These are phyloP conservation scores for Acer yangbiense DNA, from an alignment of 345 rosid genomes.

Conservation along the genomic window DNA sequence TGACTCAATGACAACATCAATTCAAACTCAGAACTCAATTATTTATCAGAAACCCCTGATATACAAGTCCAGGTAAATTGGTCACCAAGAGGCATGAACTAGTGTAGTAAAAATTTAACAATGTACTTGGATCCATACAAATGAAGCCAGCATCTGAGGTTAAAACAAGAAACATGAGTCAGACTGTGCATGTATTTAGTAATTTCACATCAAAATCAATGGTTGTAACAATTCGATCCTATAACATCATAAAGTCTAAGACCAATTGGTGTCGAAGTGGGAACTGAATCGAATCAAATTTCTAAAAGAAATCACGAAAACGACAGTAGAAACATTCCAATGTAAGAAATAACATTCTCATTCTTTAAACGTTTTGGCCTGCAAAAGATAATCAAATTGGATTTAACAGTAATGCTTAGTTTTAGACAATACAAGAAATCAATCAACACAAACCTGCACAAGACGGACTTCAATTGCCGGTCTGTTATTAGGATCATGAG, in stretches of 20 bases:
- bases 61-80: background rate
- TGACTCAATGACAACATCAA: background rate
- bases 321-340: background rate
- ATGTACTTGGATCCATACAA: background rate
- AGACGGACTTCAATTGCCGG: slow-evolving; percentile 63
- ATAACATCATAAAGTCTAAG: background rate
- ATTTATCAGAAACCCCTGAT: no score
- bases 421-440: slow-evolving; percentile 4
- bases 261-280: background rate
- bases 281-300: background rate
- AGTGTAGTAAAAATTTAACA: background rate
- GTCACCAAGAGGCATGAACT: background rate
- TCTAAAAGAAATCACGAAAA: background rate
- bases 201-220: background rate
- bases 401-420: background rate
- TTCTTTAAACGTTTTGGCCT: background rate
- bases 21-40: background rate
- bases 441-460: slow-evolving; percentile 64
- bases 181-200: background rate
- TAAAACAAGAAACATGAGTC: background rate
- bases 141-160: background rate
- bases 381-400: background rate
- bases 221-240: background rate
- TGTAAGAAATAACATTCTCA: background rate
- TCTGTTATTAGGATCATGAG: slow-evolving; percentile 55